Evolutionary conservation across 2,329 filamentous ascomycete genomes (phyloP), one percentile per base, ranked within the genome.

Genomic region (Boeremia exigua): DNA sequence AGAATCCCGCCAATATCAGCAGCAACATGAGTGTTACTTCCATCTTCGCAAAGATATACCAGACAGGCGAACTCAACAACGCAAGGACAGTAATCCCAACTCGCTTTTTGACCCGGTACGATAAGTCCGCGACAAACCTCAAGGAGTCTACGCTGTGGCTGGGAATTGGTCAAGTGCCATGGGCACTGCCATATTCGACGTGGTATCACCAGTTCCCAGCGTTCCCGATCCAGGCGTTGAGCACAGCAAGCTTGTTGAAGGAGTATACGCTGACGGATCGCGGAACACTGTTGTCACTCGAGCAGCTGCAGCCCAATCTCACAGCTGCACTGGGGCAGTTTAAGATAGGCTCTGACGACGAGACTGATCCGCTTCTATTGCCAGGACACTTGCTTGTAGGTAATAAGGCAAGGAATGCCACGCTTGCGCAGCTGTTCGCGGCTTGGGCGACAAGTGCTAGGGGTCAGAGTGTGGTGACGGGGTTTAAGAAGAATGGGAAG

Each of bases 101-200:
- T 2, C 73, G 77, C 12, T 82, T 81, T 48, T 63, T 81, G 10
- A 77, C 69, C 28, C 74, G 80, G 1, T 82, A 74, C 45, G 80
- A 82, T 57, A 82, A 81, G 61, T 81, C 78, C 2, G 80, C 80
- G 0, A 81, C 78, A 3, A 82, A 81, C 55, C 80, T 82, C 45
- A 80, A 80, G 54, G 80, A 82, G 47, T 77, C 77, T 0, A 59
- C 73, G 33, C 63, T 81, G 2, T 82, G 79, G 79, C 72, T 78
- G 4, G 65, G 67, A 0, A 80, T 82, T 30, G 80, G 79, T 4
- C 80, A 81, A 63, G 75, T 78, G 3, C 79, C 79, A 0, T 82
- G 80, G 80, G 76, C 78, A 0, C 74, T 74, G 1, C 67, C 73
- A 4, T 77, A 77, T 60, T 79, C 79, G 0, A 76, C 71, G 1